Percentiles rank a stretch among this genome's conserved stretches.
Conservation (phyloP, 768 basidiomycete genomes). For the Neoboletus magnificus region DNA sequence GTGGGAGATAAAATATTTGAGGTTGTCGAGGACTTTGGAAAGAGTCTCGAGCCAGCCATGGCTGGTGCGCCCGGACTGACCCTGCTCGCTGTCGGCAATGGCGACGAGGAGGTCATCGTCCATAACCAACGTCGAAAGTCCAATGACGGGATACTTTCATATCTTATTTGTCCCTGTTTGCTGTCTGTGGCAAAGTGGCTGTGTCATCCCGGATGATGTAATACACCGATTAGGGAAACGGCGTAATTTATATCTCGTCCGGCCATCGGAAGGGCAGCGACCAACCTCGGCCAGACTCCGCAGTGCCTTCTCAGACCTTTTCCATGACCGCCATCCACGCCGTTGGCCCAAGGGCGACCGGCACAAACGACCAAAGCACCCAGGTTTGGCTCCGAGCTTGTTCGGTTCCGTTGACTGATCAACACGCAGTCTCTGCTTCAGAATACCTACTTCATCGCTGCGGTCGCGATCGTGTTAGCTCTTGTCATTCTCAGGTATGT, state of each 20-base stretch:
- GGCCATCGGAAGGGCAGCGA: not conserved
- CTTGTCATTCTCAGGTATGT: slow-evolving; percentile 24
- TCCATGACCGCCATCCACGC: slow-evolving; percentile 8
- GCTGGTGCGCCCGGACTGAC: slow-evolving; percentile 19
- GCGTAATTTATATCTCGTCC: not conserved
- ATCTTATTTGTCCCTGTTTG: slow-evolving; percentile 21
- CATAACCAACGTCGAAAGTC: slow-evolving; percentile 20
- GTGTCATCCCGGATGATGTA: not conserved
- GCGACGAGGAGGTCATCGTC: slow-evolving; percentile 34
- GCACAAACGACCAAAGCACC: not conserved
- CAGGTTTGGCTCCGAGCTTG: slow-evolving; percentile 10
- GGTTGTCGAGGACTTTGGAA: slow-evolving; percentile 30
- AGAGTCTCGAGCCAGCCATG: slow-evolving; percentile 33
- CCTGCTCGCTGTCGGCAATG: slow-evolving; percentile 32
- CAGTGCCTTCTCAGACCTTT: not conserved
- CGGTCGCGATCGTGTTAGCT: slow-evolving; percentile 5
- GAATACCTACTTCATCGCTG: slow-evolving; percentile 25
- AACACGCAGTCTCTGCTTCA: slow-evolving; percentile 17
- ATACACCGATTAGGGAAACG: not conserved
- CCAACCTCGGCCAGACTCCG: not conserved
- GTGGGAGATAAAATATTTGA: slow-evolving; percentile 36
- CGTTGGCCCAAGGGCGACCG: slow-evolving; percentile 1
- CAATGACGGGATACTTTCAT: not conserved
- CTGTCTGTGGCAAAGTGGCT: slow-evolving; percentile 20
- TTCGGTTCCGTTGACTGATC: not conserved